A percentile compares a stretch with the other conserved stretches of the same genome.
Conservation (phyloP, 2,329 filamentous ascomycete species). For the Sporothrix brunneoviolacea region DNA sequence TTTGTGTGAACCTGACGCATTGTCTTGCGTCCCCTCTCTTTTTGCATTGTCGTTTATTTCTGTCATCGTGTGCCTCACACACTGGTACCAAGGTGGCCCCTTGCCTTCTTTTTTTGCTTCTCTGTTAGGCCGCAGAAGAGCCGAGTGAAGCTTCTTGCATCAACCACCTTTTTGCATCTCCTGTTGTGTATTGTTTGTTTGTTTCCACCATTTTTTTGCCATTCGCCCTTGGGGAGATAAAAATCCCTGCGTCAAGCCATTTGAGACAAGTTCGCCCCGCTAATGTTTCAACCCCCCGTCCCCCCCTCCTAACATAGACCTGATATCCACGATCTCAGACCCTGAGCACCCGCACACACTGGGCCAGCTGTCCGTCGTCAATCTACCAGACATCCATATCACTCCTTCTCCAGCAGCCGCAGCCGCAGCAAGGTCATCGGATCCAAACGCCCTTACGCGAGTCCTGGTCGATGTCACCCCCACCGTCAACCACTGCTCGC, state of each 20-base stretch:
- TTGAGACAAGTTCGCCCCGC: constrained; percentile 21
- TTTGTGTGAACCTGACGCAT: not conserved
- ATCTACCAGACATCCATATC: constrained; percentile 88
- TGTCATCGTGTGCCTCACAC: not conserved
- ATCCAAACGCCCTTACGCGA: constrained; percentile 53
- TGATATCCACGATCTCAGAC: constrained; percentile 91
- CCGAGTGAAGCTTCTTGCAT: too few relatives aligned
- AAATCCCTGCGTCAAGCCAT: not conserved
- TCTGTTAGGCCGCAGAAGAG: not conserved
- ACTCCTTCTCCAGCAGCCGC: constrained; percentile 53
- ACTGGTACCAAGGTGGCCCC: too few relatives aligned
- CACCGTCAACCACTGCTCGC: constrained; percentile 92
- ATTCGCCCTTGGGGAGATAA: too few relatives aligned
- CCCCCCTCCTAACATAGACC: constrained; percentile 48
- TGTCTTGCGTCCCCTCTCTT: not conserved
- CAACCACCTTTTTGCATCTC: too few relatives aligned
- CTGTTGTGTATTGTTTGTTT: too few relatives aligned
- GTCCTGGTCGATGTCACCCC: constrained; percentile 89
- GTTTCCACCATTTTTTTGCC: too few relatives aligned
- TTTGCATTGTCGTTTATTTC: not conserved
- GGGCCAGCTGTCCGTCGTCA: constrained; percentile 88
- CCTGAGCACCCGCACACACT: constrained; percentile 94
- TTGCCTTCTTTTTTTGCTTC: not conserved
- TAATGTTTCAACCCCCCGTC: constrained; percentile 26
- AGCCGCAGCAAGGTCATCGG: constrained; percentile 29